These are phyloP conservation scores for Phytophthora kernoviae DNA, from an alignment of 352 stramenopile genomes.

Conservation along the genomic window DNA sequence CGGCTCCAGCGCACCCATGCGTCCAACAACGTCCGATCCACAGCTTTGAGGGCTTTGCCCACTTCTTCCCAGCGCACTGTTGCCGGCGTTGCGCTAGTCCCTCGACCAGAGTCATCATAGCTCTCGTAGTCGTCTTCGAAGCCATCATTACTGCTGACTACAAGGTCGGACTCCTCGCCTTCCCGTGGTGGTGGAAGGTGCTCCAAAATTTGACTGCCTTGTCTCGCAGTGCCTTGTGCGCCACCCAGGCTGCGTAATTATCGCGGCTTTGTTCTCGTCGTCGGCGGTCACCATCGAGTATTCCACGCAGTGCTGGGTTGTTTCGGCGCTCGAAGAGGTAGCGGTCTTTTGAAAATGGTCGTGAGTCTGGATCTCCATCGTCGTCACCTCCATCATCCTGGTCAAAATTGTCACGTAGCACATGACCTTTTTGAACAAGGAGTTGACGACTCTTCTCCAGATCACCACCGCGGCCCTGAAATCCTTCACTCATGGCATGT, in stretches of 20 bases:
- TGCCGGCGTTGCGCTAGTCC: conserved; percentile 25
- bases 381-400: conserved; percentile 44
- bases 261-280: conserved; percentile 70
- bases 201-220: conserved; percentile 74
- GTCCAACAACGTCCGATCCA: conserved; percentile 83
- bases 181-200: conserved; percentile 64
- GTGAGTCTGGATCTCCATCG: conserved; percentile 31
- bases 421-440: conserved; percentile 76
- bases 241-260: conserved; percentile 75
- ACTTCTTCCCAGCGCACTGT: conserved; percentile 79
- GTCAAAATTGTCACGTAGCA: conserved; percentile 79
- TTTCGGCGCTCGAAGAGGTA: conserved; percentile 77
- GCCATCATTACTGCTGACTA: conserved; percentile 28
- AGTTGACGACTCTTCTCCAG: conserved; percentile 80
- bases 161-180: conserved; percentile 18
- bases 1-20: conserved; percentile 87
- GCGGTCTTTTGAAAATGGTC: conserved; percentile 69
- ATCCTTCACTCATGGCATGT: conserved; percentile 86
- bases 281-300: conserved; percentile 43
- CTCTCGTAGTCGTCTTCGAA: conserved; percentile 32
- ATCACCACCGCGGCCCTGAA: conserved; percentile 82
- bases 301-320: conserved; percentile 61
- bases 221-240: conserved; percentile 79
- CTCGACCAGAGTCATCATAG: conserved; percentile 34
- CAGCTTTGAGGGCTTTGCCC: conserved; percentile 86